These are phyloP conservation scores for Neocucurbitaria cava DNA, from an alignment of 2,329 filamentous ascomycete genomes.

Conservation along the genomic window DNA sequence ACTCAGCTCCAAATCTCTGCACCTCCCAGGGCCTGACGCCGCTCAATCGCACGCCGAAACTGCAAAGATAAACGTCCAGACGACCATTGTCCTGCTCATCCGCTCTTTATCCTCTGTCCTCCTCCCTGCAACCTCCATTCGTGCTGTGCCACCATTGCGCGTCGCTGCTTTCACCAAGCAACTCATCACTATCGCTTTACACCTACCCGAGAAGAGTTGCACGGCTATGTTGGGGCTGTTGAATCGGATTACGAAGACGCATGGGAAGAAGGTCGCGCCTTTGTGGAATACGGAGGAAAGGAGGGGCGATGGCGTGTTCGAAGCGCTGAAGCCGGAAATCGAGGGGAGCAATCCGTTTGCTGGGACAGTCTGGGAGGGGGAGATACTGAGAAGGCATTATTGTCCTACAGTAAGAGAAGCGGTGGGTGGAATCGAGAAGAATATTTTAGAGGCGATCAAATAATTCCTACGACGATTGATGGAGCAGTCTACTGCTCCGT, in stretches of 20 bases:
- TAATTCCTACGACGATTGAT: neutral
- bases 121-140: conserved; percentile 74
- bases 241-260: conserved; percentile 77
- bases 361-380: conserved; percentile 90
- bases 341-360: conserved; percentile 92
- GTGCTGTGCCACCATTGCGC: conserved; percentile 78
- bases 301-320: conserved; percentile 86
- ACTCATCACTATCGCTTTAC: conserved; percentile 79
- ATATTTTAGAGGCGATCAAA: conserved; percentile 39
- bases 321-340: conserved; percentile 71
- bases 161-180: conserved; percentile 95
- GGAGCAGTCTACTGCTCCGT: neutral
- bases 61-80: conserved; percentile 90
- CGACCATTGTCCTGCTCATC: conserved; percentile 89
- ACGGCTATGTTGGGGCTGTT: conserved; percentile 81
- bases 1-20: conserved; percentile 74
- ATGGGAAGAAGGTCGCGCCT: conserved; percentile 81
- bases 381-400: conserved; percentile 83
- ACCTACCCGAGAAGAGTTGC: conserved; percentile 88
- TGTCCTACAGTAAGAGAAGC: conserved; percentile 85
- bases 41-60: conserved; percentile 53
- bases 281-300: conserved; percentile 96
- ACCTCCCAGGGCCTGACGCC: conserved; percentile 70
- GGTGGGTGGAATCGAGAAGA: conserved; percentile 51
- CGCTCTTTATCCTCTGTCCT: conserved; percentile 84